phyloP scores from a whole-genome alignment of 2,329 filamentous ascomycete genomes.

The Epichloe uncinata region DNA sequence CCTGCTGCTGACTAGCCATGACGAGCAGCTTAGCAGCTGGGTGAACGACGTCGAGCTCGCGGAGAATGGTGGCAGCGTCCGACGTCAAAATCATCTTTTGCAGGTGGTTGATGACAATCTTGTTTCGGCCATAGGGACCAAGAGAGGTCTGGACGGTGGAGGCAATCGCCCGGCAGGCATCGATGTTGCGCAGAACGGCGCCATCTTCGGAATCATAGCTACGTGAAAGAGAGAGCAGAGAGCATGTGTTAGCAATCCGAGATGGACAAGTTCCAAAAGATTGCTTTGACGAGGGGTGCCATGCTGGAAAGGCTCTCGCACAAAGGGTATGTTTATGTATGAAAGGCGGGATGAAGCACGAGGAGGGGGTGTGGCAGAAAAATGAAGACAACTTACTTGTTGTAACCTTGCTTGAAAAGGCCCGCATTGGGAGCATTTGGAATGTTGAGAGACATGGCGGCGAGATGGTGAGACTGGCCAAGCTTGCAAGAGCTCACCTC shows the following conservation, averaged over 20 bases:
- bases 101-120: conserved; percentile 99
- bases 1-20: conserved; percentile 98
- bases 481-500: conserved; percentile 7
- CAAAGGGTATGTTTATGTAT: background rate
- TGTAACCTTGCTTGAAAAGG: conserved; percentile 93
- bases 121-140: conserved; percentile 95
- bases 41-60: conserved; percentile 96
- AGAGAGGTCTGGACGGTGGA: conserved; percentile 94
- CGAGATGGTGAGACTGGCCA: conserved; percentile 7
- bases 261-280: background rate
- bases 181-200: conserved; percentile 95
- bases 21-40: conserved; percentile 94
- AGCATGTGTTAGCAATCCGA: background rate
- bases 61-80: conserved; percentile 91
- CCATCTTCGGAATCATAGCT: conserved; percentile 99
- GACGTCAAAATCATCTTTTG: conserved; percentile 99
- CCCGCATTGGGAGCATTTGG: conserved; percentile 85
- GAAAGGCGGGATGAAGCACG: background rate
- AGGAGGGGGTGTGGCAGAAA: conserved; percentile 8
- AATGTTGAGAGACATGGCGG: conserved; percentile 84
- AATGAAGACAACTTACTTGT: conserved; percentile 52
- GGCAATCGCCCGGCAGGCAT: conserved; percentile 91
- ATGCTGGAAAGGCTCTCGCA: background rate
- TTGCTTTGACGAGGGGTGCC: too few relatives aligned
- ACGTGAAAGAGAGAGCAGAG: conserved; percentile 10